Base-by-base conservation (phyloP, 768 basidiomycete genomes). In the Trametes cinnabarina region DNA sequence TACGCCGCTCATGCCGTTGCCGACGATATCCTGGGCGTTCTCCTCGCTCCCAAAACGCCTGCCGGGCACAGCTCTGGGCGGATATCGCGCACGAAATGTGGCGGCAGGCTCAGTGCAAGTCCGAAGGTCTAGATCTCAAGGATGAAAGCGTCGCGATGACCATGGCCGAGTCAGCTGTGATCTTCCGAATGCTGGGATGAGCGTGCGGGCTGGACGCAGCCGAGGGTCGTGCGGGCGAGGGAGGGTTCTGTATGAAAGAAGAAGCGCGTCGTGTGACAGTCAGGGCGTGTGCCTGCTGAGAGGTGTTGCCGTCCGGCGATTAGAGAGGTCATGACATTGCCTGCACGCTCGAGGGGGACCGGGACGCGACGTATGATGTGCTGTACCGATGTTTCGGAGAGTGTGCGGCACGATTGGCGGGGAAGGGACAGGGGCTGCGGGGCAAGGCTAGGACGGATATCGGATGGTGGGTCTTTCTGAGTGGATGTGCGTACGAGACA, bases 241-340 rank as follows among this genome's bases (percentile, higher is more conserved):
- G n/a, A n/a, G 26, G 50, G 57, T 58, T 58, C 50, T 52, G 57
- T 51, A 58, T 58, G 57, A 58, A 58, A 58, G 57, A 58, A 58
- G 57, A 44, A 26, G 28, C 41, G 57, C 50, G 43, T 58, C 57
- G 57, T 58, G 57, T 52, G 57, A 47, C 20, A 51, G 9, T 47
- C 43, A 25, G 52, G 52, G 41, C 51, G 41, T 17, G 20, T 20
- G 28, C 20, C 41, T 19, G 10, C 41, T 10, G 22, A 12, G 30
- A 32, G 30, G 30, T 42, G 19, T 46, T 46, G 15, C 15, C 44
- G 22, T 26, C 4, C n/a, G 4, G 14, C 23, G 40, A 17, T 9
- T 20, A 15, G 35, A 9, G 40, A 50, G 41, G 48, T 51, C 40
- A 32, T 42, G 42, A 52, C 37, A 25, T 30, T 20, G 3, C 20